These are phyloP conservation scores for Pichia terricola DNA, from an alignment of 1,139 yeast genomes.

Conservation along the genomic window DNA sequence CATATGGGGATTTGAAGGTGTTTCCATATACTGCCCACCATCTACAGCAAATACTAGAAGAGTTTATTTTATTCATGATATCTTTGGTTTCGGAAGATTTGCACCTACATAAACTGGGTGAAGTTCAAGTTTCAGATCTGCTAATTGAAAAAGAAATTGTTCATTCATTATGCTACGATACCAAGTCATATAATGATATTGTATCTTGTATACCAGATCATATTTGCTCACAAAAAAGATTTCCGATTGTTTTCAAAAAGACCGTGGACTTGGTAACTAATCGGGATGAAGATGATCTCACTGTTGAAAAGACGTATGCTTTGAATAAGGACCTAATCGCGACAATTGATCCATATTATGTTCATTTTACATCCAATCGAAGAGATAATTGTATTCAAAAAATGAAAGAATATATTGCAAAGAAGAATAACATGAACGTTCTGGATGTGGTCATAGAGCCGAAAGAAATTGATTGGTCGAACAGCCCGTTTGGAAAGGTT, in stretches of 20 bases:
- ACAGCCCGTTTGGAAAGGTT: conserved; percentile 31
- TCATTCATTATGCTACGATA: conserved; percentile 70
- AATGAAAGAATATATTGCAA: conserved; percentile 37
- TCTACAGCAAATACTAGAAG: conserved; percentile 57
- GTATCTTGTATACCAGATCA: conserved; percentile 68
- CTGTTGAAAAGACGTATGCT: conserved; percentile 25
- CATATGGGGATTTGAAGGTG: conserved; percentile 32
- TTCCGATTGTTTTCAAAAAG: conserved; percentile 46
- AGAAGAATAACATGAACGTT: conserved; percentile 26
- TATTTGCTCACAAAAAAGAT: conserved; percentile 58
- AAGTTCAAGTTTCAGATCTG: conserved; percentile 40
- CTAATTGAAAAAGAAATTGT: conserved; percentile 62
- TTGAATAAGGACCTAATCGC: conserved; percentile 26
- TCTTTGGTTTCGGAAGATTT: conserved; percentile 61
- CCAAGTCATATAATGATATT: conserved; percentile 63
- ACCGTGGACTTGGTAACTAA: conserved; percentile 24
- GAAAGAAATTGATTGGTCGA: conserved; percentile 25
- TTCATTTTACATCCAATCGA: conserved; percentile 67
- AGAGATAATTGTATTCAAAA: conserved; percentile 60
- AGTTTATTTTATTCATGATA: conserved; percentile 62
- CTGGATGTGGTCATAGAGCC: conserved; percentile 47
- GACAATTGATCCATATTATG: conserved; percentile 41
- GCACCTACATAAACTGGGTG: conserved; percentile 42
- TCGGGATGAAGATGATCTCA: conserved; percentile 25
- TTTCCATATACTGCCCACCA: conserved; percentile 33